Evolutionary conservation across 2,329 filamentous ascomycete genomes (phyloP).

Genomic region (Trichoderma asperellum): DNA sequence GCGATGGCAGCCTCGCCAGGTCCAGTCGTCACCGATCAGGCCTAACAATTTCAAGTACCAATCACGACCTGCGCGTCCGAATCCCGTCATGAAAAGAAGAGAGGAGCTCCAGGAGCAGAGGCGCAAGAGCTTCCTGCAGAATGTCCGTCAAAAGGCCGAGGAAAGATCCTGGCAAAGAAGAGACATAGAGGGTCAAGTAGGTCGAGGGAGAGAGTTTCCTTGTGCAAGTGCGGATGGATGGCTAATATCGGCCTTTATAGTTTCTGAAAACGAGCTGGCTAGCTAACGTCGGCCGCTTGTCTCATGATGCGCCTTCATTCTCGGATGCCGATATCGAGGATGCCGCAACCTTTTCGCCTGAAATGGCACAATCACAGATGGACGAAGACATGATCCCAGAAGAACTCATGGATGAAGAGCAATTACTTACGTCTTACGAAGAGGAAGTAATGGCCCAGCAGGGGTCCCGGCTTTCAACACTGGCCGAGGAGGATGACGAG

Average conservation of each 20-base stretch:
- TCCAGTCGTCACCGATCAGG: conserved; percentile 51
- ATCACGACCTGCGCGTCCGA: conserved; percentile 61
- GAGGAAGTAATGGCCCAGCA: conserved; percentile 33
- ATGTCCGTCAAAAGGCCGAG: conserved; percentile 63
- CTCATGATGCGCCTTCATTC: conserved; percentile 45
- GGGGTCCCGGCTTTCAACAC: conserved; percentile 42
- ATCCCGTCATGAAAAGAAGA: conserved; percentile 63
- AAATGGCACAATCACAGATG: conserved; percentile 35
- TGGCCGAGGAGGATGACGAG: conserved; percentile 56
- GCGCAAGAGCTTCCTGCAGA: conserved; percentile 70
- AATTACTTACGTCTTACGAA: conserved; percentile 56
- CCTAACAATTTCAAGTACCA: conserved; percentile 54
- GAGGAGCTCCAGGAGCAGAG: conserved; percentile 67
- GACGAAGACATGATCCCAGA: conserved; percentile 59
- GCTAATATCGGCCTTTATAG: conserved; percentile 31
- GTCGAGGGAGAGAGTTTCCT: background rate
- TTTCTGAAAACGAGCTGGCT: conserved; percentile 45
- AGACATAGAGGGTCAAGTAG: conserved; percentile 62
- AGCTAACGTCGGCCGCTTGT: conserved; percentile 40
- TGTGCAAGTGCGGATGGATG: background rate
- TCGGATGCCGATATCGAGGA: conserved; percentile 59
- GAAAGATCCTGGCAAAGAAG: conserved; percentile 63
- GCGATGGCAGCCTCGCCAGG: conserved; percentile 45
- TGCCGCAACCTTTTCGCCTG: conserved; percentile 45
- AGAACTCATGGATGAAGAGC: conserved; percentile 56